Evolutionary conservation across 495 filamentous ascomycete species (phyloP).

Genomic region (Polyplosphaeria fusca): DNA sequence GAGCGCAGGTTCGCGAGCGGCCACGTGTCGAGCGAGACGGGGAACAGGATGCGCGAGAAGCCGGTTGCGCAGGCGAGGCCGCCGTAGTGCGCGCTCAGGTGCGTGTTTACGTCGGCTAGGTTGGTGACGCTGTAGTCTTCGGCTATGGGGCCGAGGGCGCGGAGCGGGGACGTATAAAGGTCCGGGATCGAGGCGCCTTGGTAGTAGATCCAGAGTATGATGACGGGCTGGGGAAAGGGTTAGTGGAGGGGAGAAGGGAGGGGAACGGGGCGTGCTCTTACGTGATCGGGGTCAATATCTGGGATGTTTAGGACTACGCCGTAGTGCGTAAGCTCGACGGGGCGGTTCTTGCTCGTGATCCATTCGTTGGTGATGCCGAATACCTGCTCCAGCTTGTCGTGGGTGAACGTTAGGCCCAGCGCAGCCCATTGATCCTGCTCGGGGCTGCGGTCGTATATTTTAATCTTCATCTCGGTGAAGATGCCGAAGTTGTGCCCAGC

Average conservation of each 20-base stretch:
- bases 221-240: constrained; percentile 15
- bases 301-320: constrained; percentile 5
- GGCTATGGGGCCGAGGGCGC: constrained; percentile 2
- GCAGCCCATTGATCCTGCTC: constrained; percentile 19
- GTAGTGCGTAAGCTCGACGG: background rate
- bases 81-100: constrained; percentile 1
- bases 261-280: no score
- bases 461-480: constrained; percentile 59
- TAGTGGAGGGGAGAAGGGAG: no score
- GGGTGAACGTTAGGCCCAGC: constrained; percentile 7
- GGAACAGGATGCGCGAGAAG: background rate
- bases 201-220: constrained; percentile 2
- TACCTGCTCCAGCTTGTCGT: constrained; percentile 13
- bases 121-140: background rate
- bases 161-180: constrained; percentile 6
- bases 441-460: constrained; percentile 10
- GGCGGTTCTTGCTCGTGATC: background rate
- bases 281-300: constrained; percentile 1
- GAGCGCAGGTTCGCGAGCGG: background rate
- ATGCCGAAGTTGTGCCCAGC: constrained; percentile 61
- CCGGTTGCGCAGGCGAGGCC: background rate
- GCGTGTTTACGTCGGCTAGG: constrained; percentile 3
- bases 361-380: constrained; percentile 11
- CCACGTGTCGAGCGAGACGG: constrained; percentile 4
- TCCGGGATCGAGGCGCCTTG: background rate